These are phyloP conservation scores for Globisporangium megalacanthum DNA, from an alignment of 352 stramenopile genomes.

Conservation along the genomic window DNA sequence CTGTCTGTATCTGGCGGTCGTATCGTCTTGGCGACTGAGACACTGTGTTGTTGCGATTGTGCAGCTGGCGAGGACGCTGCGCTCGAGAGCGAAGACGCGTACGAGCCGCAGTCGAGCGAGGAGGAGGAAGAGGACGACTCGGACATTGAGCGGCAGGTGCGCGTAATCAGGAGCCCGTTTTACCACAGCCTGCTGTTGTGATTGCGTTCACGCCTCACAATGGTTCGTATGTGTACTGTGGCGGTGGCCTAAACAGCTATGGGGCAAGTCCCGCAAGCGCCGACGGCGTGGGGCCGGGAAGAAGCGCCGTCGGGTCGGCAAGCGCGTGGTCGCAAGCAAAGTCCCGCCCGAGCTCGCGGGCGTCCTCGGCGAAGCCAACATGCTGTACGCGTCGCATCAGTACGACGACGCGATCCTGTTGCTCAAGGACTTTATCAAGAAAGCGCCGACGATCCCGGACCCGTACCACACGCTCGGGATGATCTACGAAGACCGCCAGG, in stretches of 20 bases:
- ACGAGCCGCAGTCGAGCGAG: conserved; percentile 55
- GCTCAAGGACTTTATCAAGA: conserved; percentile 88
- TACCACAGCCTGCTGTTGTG: not conserved
- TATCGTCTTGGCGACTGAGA: too few species aligned
- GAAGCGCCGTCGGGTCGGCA: conserved; percentile 28
- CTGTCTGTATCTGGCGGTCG: not conserved
- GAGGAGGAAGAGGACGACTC: conserved; percentile 78
- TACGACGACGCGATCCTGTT: conserved; percentile 76
- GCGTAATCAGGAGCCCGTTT: not conserved
- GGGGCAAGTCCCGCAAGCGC: conserved; percentile 66
- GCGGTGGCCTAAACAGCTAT: conserved; percentile 26
- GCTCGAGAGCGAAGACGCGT: conserved; percentile 48
- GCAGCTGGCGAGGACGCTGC: conserved; percentile 14
- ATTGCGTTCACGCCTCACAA: not conserved
- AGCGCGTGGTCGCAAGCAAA: conserved; percentile 66
- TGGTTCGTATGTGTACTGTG: not conserved
- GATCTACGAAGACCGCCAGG: conserved; percentile 84
- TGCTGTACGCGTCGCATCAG: conserved; percentile 83
- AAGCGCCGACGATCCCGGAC: conserved; percentile 80
- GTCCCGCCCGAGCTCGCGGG: conserved; percentile 72
- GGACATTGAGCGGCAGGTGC: conserved; percentile 69
- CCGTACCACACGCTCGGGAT: conserved; percentile 84
- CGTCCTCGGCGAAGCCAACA: conserved; percentile 80
- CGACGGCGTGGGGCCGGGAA: conserved; percentile 28
- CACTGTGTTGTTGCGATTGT: not conserved